Conservation (phyloP, 345 rosid genomes). For the Cardiospermum halicacabum region DNA sequence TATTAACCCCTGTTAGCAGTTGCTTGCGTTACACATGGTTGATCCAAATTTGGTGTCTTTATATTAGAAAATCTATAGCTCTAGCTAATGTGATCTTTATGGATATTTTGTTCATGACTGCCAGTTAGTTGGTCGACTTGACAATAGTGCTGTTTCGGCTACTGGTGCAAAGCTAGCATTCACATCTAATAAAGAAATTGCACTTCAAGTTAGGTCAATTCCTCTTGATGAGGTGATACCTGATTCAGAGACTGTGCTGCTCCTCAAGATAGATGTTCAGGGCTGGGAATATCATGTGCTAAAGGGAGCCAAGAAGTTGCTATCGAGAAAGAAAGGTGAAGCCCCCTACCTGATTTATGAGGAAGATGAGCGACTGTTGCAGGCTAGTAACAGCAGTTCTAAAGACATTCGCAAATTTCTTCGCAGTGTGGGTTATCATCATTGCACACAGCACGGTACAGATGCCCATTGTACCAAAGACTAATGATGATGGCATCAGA, state of each 20-base stretch:
- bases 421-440: conserved; percentile 54
- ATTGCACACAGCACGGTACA: conserved; percentile 72
- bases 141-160: conserved; percentile 91
- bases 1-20: neutral
- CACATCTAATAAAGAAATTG: conserved; percentile 91
- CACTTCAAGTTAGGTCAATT: conserved; percentile 74
- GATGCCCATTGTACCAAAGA: conserved; percentile 66
- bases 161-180: conserved; percentile 86
- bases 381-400: conserved; percentile 85
- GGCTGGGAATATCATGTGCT: conserved; percentile 97
- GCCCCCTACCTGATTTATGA: conserved; percentile 92
- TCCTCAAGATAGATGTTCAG: conserved; percentile 89
- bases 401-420: conserved; percentile 76
- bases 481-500: neutral
- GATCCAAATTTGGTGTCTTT: neutral
- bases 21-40: neutral
- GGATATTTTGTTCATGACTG: neutral
- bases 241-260: conserved; percentile 50
- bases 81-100: neutral
- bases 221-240: conserved; percentile 76
- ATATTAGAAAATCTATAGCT: neutral
- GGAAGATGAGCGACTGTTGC: conserved; percentile 82
- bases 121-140: conserved; percentile 97
- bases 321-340: conserved; percentile 62
- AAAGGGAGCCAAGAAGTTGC: conserved; percentile 73